Conservation (phyloP, 345 rosid genomes). For the Brassica juncea region DNA sequence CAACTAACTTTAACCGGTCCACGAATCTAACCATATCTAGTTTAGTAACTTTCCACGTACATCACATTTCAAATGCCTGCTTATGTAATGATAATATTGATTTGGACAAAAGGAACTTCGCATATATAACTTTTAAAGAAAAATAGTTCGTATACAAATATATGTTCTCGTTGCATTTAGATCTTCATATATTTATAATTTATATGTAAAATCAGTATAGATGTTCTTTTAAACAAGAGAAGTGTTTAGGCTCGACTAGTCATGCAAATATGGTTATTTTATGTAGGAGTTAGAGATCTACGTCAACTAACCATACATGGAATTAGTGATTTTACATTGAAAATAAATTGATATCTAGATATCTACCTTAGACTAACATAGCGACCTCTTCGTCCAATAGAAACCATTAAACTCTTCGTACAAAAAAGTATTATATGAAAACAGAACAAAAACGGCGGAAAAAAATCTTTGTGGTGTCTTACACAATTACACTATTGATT, state of each 20-base stretch:
- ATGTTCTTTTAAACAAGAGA: no score
- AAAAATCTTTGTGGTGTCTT: conserved; percentile 3
- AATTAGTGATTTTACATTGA: no score
- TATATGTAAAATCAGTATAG: no score
- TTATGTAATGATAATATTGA: neutral
- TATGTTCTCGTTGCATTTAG: neutral
- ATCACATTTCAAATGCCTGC: conserved; percentile 26
- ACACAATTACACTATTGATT: neutral
- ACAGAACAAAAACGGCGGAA: neutral
- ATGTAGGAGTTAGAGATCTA: no score
- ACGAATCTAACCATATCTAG: conserved; percentile 26
- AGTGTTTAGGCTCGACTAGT: no score
- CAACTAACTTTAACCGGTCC: conserved; percentile 25
- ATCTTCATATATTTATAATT: neutral
- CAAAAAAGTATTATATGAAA: neutral
- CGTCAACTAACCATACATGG: no score
- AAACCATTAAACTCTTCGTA: no score
- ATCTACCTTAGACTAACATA: no score
- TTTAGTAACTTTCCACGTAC: neutral
- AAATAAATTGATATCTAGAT: no score
- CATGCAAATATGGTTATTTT: no score
- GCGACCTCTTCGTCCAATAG: no score
- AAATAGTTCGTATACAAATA: neutral
- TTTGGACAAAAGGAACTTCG: neutral
- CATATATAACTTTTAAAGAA: neutral